These are phyloP conservation scores for Kalanchoe fedtschenkoi DNA, from an alignment of 164 flowering plant genomes.

Conservation along the genomic window DNA sequence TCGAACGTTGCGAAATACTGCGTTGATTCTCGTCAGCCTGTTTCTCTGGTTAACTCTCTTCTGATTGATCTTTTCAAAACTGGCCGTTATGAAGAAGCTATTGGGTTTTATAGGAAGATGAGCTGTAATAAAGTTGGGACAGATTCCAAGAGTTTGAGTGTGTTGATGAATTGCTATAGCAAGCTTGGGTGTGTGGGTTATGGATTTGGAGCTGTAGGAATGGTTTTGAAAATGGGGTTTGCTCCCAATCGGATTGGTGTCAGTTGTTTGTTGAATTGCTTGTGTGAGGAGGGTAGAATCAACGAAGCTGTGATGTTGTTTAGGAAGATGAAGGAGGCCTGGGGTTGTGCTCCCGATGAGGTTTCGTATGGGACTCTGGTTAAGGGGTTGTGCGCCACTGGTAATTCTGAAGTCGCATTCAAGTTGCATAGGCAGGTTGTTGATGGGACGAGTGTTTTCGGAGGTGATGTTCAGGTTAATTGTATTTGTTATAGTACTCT, in stretches of 20 bases:
- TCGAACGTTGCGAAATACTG: not conserved
- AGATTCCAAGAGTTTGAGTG: constrained; percentile 10
- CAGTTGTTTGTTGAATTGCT: constrained; percentile 24
- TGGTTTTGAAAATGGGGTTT: constrained; percentile 3
- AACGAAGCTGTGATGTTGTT: constrained; percentile 17
- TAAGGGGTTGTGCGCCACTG: constrained; percentile 17
- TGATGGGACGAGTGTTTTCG: not conserved
- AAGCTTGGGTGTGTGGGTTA: constrained; percentile 7
- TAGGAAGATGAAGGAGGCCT: constrained; percentile 8
- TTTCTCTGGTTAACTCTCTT: not conserved
- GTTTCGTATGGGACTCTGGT: constrained; percentile 17
- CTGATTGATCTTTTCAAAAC: constrained; percentile 3
- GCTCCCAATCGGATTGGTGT: constrained; percentile 9
- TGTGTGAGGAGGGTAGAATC: constrained; percentile 14
- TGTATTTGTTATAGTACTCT: not conserved
- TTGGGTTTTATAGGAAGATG: constrained; percentile 8
- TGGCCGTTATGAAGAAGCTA: constrained; percentile 1
- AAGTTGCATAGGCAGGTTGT: not conserved
- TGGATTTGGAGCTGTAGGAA: constrained; percentile 6
- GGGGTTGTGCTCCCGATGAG: constrained; percentile 13
- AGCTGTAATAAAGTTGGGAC: constrained; percentile 7
- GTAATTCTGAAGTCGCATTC: constrained; percentile 1
- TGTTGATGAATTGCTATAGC: constrained; percentile 19
- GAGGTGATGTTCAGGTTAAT: not conserved
- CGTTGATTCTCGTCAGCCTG: not conserved